These are phyloP conservation scores for Myxozyma vanderwaltii DNA, from an alignment of 805 yeast species.

Conservation along the genomic window DNA sequence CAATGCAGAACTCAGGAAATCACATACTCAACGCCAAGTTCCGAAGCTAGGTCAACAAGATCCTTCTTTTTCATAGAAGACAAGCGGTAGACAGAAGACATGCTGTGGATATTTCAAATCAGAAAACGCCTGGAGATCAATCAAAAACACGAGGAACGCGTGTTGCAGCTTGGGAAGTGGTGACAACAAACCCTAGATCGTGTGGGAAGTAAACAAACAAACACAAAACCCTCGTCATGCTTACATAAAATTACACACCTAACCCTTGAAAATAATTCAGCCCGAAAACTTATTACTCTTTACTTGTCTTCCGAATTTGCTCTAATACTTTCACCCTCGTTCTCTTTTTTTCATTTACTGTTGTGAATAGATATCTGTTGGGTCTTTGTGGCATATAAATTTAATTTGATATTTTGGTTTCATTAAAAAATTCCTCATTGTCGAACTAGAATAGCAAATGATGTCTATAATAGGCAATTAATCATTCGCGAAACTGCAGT, in stretches of 20 bases:
- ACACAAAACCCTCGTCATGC: neutral
- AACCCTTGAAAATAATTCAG: neutral
- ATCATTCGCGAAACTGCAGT: neutral
- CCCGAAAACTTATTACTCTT: neutral
- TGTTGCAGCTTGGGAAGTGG: neutral
- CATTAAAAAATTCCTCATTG: too few relatives aligned
- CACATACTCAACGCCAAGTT: constrained; percentile 44
- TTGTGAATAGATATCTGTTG: too few relatives aligned
- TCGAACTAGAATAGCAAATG: too few relatives aligned
- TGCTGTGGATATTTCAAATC: neutral
- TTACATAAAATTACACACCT: neutral
- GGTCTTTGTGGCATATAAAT: too few relatives aligned
- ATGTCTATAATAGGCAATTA: neutral
- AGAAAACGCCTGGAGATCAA: neutral
- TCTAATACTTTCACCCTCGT: neutral
- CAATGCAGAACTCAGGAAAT: neutral
- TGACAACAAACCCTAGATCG: constrained; percentile 4
- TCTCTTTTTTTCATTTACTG: neutral
- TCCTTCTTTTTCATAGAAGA: constrained; percentile 45
- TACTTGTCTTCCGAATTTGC: neutral
- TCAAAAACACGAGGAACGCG: neutral
- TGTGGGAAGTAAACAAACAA: constrained; percentile 2
- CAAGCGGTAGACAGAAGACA: constrained; percentile 33
- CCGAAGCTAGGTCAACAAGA: constrained; percentile 44
- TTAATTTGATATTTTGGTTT: too few relatives aligned